Evolutionary conservation across 1,139 yeast genomes (phyloP), one percentile per base, ranked within the genome.

Genomic region (Scheffersomyces lignicola): DNA sequence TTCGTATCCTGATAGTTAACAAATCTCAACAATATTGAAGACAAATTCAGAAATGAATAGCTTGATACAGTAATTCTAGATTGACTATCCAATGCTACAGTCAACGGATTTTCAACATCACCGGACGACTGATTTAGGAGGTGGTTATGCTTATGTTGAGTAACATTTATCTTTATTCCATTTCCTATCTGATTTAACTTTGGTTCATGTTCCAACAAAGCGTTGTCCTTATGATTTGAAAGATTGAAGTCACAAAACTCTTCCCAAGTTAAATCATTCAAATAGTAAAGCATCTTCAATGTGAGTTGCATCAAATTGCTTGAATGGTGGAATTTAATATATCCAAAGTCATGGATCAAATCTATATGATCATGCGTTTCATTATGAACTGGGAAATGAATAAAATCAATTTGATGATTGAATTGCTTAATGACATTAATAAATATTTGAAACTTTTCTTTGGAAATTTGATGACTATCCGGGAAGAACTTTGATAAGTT

Each of bases 1-100:
- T 79, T 79, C 2, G 83, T 75, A 47, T 77, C 83, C 52, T 79
- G 85, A 45, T 62, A 68, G 44, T 69, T 68, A 29, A 54, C 44
- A 31, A 44, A 44, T 37, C 51, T 48, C 34, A 51, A 35, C 37
- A 58, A 55, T 32, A 47, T 29, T 31, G 39, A 32, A 38, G 38
- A 15, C 41, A 36, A 24, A 42, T 44, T 4, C 48, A 49, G 30
- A 37, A 44, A 29, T 22, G 34, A n/a, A 43, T 31, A n/a, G 37
- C 10, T 8, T 20, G 23, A 20, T 20, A 20, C 23, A n/a, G n/a
- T 32, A 18, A 44, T 24, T 10, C 27, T 26, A n/a, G 32, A 11
- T 20, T 35, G 24, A 23, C 32, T 33, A 8, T 29, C 33, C 21
- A 34, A 34, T 18, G 41, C 35, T 32, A 43, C 31, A 42, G 27